Percentiles rank a stretch among this genome's conserved stretches.
phyloP scores from a whole-genome alignment of 2,329 filamentous ascomycete genomes.

The Apiospora aurea region DNA sequence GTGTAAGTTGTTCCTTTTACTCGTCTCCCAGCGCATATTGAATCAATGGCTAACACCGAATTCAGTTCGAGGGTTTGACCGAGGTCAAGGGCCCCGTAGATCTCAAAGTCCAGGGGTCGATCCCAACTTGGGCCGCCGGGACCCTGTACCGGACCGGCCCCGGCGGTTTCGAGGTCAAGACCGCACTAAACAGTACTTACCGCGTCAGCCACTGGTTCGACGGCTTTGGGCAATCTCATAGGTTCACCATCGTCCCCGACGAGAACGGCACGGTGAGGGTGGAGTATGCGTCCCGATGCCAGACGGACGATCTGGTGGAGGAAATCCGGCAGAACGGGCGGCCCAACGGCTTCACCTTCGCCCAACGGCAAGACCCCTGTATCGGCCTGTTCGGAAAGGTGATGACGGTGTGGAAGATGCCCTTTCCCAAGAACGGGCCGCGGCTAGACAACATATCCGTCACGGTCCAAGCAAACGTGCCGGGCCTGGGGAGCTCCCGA shows the following conservation, averaged over 20 bases:
- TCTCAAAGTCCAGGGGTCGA: constrained; percentile 67
- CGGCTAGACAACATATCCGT: constrained; percentile 68
- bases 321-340: constrained; percentile 66
- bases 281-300: constrained; percentile 74
- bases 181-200: constrained; percentile 64
- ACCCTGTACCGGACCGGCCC: constrained; percentile 78
- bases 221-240: constrained; percentile 74
- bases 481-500: constrained; percentile 53
- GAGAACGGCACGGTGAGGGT: constrained; percentile 51
- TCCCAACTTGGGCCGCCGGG: constrained; percentile 76
- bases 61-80: constrained; percentile 71
- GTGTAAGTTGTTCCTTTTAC: constrained; percentile 45
- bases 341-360: constrained; percentile 68
- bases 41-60: neutral
- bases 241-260: constrained; percentile 69
- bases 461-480: constrained; percentile 69
- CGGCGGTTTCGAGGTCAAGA: constrained; percentile 67
- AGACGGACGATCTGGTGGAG: constrained; percentile 69
- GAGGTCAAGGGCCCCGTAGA: constrained; percentile 71
- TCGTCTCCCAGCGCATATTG: neutral
- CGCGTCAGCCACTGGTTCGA: constrained; percentile 82
- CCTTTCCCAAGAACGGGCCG: constrained; percentile 35
- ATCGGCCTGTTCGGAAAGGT: constrained; percentile 75
- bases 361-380: constrained; percentile 76
- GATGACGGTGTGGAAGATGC: constrained; percentile 63